Conservation (phyloP, 352 stramenopile species). For the Phytophthora crassamura region DNA sequence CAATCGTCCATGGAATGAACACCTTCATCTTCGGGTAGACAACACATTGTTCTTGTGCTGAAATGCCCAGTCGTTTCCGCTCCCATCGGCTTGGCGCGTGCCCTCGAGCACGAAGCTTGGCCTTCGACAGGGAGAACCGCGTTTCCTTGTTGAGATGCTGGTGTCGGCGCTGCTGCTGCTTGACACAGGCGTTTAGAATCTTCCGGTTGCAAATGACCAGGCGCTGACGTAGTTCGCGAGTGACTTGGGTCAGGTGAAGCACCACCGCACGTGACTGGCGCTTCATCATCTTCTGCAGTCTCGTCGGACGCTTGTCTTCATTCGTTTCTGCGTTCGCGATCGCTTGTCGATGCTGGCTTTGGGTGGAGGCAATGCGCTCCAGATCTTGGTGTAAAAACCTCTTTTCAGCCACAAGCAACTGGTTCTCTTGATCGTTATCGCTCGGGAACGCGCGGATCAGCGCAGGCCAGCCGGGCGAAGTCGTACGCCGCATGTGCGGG, state of each 20-base stretch:
- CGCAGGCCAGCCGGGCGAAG: slow-evolving; percentile 22
- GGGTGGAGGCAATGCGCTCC: slow-evolving; percentile 38
- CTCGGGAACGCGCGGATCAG: slow-evolving; percentile 67
- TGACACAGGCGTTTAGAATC: slow-evolving; percentile 60
- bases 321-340: slow-evolving; percentile 7
- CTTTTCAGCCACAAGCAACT: slow-evolving; percentile 69
- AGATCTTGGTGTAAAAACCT: slow-evolving; percentile 65
- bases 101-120: slow-evolving; percentile 51
- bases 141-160: slow-evolving; percentile 13
- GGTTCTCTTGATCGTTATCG: slow-evolving; percentile 50
- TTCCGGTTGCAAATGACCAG: slow-evolving; percentile 72
- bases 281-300: slow-evolving; percentile 3
- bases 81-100: slow-evolving; percentile 53
- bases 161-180: slow-evolving; percentile 40
- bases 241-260: slow-evolving; percentile 58
- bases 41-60: not conserved
- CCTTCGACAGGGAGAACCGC: slow-evolving; percentile 43
- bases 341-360: slow-evolving; percentile 29
- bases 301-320: not conserved
- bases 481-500: not conserved
- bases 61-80: slow-evolving; percentile 20
- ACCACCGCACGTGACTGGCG: slow-evolving; percentile 44
- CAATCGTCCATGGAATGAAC: slow-evolving; percentile 78
- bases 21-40: slow-evolving; percentile 64
- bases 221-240: slow-evolving; percentile 52